Conservation (phyloP, 139 green algal species). For the Chlamydomonas schloesseri region DNA sequence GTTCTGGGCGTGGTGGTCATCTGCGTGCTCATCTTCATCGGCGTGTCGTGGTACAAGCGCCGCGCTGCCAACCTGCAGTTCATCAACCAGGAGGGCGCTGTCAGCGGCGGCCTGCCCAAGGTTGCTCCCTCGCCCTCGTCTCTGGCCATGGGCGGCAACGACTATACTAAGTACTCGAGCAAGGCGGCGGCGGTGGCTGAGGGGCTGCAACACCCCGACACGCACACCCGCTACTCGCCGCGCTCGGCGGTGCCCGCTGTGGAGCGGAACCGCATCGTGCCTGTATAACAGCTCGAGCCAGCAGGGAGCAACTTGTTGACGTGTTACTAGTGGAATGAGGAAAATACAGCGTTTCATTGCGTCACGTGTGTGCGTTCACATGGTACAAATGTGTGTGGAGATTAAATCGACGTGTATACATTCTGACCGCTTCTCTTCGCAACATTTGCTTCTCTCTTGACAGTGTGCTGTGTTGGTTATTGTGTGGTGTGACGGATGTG, state of each 20-base stretch:
- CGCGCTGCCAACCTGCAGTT: not conserved
- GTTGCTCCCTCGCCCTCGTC: not conserved
- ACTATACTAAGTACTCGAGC: not conserved
- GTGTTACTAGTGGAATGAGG: no score
- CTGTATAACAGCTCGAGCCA: not conserved
- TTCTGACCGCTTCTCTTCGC: no score
- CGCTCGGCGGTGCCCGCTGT: not conserved
- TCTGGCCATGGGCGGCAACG: not conserved
- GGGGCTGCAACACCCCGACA: constrained; percentile 9
- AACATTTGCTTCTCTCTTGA: no score
- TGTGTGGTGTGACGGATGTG: no score
- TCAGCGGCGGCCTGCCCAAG: not conserved
- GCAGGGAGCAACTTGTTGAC: no score
- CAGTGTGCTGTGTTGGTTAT: no score
- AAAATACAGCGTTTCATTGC: no score
- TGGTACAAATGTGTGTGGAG: no score
- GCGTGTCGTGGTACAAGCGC: constrained; percentile 4
- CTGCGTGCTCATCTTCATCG: not conserved
- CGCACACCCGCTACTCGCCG: not conserved
- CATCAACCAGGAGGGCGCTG: not conserved
- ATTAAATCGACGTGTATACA: no score
- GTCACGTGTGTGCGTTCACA: no score
- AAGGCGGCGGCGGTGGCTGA: not conserved
- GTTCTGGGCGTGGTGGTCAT: not conserved
- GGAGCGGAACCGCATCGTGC: not conserved